A percentile compares a stretch with the other conserved stretches of the same genome.
phyloP scores from a whole-genome alignment of 441 rosid genomes.

The Populus hybrid region DNA sequence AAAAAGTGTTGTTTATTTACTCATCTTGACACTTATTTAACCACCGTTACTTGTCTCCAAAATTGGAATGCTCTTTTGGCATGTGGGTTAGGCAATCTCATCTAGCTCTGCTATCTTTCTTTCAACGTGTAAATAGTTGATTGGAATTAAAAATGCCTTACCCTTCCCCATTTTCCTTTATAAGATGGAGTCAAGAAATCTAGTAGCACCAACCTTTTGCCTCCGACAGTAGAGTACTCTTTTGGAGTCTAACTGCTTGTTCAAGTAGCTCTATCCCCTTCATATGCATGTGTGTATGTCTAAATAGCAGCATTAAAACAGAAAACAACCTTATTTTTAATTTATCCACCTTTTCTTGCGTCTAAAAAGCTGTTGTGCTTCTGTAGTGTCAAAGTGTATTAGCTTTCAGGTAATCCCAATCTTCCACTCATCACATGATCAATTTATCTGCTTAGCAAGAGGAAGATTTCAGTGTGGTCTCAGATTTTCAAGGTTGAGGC shows the following conservation, averaged over 20 bases:
- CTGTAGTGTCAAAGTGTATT: not conserved
- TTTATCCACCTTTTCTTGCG: not conserved
- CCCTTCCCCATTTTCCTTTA: not conserved
- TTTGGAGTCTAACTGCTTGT: not conserved
- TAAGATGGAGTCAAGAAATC: not conserved
- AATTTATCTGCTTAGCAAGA: not conserved
- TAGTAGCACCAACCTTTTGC: not conserved
- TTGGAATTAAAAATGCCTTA: not conserved
- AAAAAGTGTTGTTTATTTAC: not conserved
- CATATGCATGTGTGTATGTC: not conserved
- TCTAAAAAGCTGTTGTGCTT: not conserved
- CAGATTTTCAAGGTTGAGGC: not conserved
- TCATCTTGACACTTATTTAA: not conserved
- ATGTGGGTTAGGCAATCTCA: not conserved
- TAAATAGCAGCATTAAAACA: not conserved
- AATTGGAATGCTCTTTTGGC: not conserved
- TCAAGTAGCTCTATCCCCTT: constrained; percentile 2
- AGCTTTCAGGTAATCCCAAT: not conserved
- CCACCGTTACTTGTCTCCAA: not conserved
- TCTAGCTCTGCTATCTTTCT: not conserved
- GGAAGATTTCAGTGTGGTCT: not conserved
- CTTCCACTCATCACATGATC: not conserved
- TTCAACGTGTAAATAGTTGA: not conserved
- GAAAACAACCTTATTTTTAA: not conserved
- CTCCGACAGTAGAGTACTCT: not conserved